Evolutionary conservation across 306 rosid species (phyloP), one percentile per base, ranked within the genome.

Genomic region (Quillaja saponaria): DNA sequence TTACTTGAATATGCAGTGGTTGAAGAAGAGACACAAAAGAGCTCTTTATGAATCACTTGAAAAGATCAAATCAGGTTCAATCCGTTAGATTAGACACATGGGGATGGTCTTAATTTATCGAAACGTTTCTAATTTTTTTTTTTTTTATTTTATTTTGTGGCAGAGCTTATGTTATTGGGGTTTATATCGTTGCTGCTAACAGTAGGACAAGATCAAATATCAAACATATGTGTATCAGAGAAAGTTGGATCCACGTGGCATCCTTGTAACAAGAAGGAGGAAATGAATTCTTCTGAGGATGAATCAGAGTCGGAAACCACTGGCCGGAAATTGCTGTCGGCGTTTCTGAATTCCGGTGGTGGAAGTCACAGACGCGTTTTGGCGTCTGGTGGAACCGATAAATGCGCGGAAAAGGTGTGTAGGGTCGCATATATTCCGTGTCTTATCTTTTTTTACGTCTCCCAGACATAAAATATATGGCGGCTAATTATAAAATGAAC

Each of bases 81-180:
- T 64, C 6, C 14, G 16, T 10, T n/a, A n/a, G n/a, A n/a, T n/a
- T n/a, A n/a, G n/a, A n/a, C n/a, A n/a, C n/a, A n/a, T n/a, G n/a
- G n/a, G n/a, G n/a, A n/a, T n/a, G n/a, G n/a, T n/a, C n/a, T n/a
- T n/a, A n/a, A n/a, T n/a, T n/a, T n/a, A n/a, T n/a, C n/a, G n/a
- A n/a, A n/a, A n/a, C n/a, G n/a, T n/a, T n/a, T n/a, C n/a, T n/a
- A n/a, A n/a, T n/a, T n/a, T n/a, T n/a, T n/a, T n/a, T n/a, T n/a
- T n/a, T n/a, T n/a, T 40, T 16, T 1, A 2, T 6, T 35, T 35
- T 10, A 13, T 0, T 45, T 48, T 18, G 55, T 33, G 75, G 66
- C 13, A 85, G 91, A 85, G 85, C 84, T 85, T 21, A 85, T 85
- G 91, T 53, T 85, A 28, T 13, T 85, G 78, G 91, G 91, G 45